A percentile compares a stretch with the other conserved stretches of the same genome.
phyloP scores from a whole-genome alignment of 1,139 yeast species.

The Candida tropicalis region DNA sequence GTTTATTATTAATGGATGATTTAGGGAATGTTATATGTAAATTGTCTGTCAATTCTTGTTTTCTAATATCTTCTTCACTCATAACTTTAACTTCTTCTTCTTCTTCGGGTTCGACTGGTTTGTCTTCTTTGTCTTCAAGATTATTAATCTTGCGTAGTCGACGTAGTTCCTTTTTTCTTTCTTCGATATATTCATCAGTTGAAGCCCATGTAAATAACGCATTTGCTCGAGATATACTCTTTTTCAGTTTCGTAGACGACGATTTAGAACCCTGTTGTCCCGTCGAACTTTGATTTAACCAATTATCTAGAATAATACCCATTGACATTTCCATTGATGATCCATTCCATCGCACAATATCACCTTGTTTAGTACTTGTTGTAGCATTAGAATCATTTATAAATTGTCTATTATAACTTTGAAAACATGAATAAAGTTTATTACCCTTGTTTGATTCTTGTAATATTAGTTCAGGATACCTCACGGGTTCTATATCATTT shows the following conservation, averaged over 20 bases:
- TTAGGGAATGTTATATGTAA: constrained; percentile 18
- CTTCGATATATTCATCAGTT: constrained; percentile 40
- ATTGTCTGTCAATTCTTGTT: constrained; percentile 6
- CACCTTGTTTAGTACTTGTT: constrained; percentile 7
- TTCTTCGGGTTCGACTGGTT: constrained; percentile 9
- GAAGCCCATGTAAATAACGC: constrained; percentile 50
- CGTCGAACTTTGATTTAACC: constrained; percentile 21
- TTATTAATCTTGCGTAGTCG: constrained; percentile 9
- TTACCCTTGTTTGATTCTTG: constrained; percentile 36
- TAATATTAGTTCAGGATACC: constrained; percentile 40
- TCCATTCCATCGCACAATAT: constrained; percentile 37
- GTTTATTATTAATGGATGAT: constrained; percentile 26
- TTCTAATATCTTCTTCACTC: constrained; percentile 12
- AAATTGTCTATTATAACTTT: constrained; percentile 40
- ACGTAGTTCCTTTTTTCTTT: constrained; percentile 32
- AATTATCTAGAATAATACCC: constrained; percentile 30
- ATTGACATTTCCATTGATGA: constrained; percentile 34
- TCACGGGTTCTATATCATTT: constrained; percentile 7
- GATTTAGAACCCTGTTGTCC: neutral
- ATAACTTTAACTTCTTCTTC: neutral
- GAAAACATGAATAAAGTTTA: constrained; percentile 35
- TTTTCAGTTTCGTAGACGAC: constrained; percentile 11
- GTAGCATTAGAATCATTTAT: constrained; percentile 19
- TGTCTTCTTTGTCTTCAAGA: constrained; percentile 7
- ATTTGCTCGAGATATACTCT: constrained; percentile 23